Base-by-base conservation (phyloP, 2,329 filamentous ascomycete species). In the Colletotrichum salicis region DNA sequence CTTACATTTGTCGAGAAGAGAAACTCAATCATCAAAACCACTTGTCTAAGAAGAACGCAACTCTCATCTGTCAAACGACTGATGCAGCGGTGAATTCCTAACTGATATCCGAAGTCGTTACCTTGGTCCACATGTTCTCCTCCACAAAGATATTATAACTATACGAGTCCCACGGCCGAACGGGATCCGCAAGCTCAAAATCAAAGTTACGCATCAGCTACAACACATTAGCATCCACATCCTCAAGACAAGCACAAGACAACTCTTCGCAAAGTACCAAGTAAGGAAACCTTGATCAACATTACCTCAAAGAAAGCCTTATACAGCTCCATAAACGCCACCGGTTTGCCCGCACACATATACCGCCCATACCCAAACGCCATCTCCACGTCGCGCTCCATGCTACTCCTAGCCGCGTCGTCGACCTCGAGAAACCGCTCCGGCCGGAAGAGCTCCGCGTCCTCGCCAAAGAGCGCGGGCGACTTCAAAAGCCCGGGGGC, bases 281-380 rank as follows among this genome's bases (percentile, higher is more conserved):
- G 27, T 29, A 29, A 29, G 4, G 27, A 29, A 29, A 29, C 3
- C 27, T 22, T 8, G 19, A 11, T 66, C 27, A 24, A 2, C 45
- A 35, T 68, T 10, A 57, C 67, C 67, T 70, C 67, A 5, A 70
- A 70, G 15, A 70, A 67, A 11, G 75, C 81, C 79, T 89, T 88
- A 76, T 82, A 87, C 63, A 88, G 74, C 78, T 88, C 86, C 84
- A 88, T 86, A 75, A 84, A 81, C 1, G 86, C 86, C 70, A 89
- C 85, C 55, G 86, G 82, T 70, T 82, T 83, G 0, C 87, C 86
- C 55, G 88, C 74, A 67, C 86, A 88, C 13, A 83, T 79, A 12
- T 85, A 78, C 0, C 84, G 76, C 0, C 87, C 87, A 77, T 86
- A 86, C 0, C 86, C 86, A 69, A 88, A 89, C 0, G 79, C 80